Percentiles rank a stretch among this genome's conserved stretches.
Conservation (phyloP, 2,329 filamentous ascomycete genomes). For the Bipolaris oryzae region DNA sequence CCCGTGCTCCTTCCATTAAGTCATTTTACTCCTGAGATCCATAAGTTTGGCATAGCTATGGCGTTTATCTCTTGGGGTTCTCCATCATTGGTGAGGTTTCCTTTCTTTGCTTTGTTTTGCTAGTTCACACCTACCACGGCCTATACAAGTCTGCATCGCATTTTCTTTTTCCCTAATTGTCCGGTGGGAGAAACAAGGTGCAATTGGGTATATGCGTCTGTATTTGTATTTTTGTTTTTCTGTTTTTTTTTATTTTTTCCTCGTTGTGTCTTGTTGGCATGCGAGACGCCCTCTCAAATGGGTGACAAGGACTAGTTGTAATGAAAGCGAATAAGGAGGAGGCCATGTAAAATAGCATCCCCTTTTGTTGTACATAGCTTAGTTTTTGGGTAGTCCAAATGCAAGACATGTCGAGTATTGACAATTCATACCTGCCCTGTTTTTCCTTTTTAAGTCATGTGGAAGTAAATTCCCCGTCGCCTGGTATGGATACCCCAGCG, state of each 20-base stretch:
- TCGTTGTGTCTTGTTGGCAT: neutral
- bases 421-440: too few species aligned
- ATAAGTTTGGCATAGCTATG: constrained; percentile 10
- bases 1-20: constrained; percentile 8
- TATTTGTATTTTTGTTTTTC: neutral
- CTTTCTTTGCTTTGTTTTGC: constrained; percentile 1
- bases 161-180: neutral
- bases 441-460: constrained; percentile 17
- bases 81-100: constrained; percentile 3
- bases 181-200: neutral
- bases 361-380: neutral
- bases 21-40: constrained; percentile 14
- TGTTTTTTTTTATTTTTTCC: neutral
- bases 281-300: constrained; percentile 1
- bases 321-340: neutral
- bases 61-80: constrained; percentile 3
- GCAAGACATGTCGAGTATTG: constrained; percentile 4
- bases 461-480: constrained; percentile 54
- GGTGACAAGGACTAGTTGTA: constrained; percentile 2
- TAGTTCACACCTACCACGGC: neutral
- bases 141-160: neutral
- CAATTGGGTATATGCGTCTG: neutral
- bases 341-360: neutral
- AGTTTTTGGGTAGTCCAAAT: constrained; percentile 2
- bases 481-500: constrained; percentile 53